Base-by-base conservation (phyloP, 805 yeast species). In the Cephaloascus fragrans region DNA sequence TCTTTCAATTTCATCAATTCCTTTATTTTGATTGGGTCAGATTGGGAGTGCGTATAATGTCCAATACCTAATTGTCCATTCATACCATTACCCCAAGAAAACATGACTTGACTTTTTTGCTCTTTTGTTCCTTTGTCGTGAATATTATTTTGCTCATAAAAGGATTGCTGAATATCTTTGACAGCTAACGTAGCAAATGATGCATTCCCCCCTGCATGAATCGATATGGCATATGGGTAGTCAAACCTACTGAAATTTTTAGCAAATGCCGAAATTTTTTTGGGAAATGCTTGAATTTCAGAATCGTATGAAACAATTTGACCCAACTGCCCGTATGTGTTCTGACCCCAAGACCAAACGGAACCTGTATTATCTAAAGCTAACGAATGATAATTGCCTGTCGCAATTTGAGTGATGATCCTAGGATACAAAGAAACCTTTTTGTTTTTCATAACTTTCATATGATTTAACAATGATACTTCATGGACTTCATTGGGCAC, bases 41-140 rank as follows among this genome's bases (percentile, higher is more conserved):
- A 63, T 51, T 80, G 83, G 15, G 84, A 80, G 18, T 88, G 96
- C 28, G 80, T 61, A 55, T 69, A 88, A 40, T 80, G 70, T 14
- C 86, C 87, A 35, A 75, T 73, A 18, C 97, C 98, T 40, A 88
- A 65, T 59, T 87, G 94, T 15, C 97, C 98, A 49, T 75, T 71
- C 38, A 82, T 55, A 4, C 97, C 96, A 50, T 79, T 78, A 17
- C 98, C 98, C 64, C 88, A 80, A 3, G 86, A 69, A 46, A 82
- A 66, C 36, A 72, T 8, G 28, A 23, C 6, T 23, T 23, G 10
- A 23, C 12, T 12, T 8, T 23, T 12, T 6, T 6, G 10, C 6
- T 6, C 28, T 23, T 23, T 23, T 12, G 28, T 8, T 23, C 12
- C 28, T 12, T 23, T 23, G 10, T 23, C 12, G 10, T 23, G 10